phyloP scores from a whole-genome alignment of 164 flowering plant genomes.

The Magnolia kwangsiensis region DNA sequence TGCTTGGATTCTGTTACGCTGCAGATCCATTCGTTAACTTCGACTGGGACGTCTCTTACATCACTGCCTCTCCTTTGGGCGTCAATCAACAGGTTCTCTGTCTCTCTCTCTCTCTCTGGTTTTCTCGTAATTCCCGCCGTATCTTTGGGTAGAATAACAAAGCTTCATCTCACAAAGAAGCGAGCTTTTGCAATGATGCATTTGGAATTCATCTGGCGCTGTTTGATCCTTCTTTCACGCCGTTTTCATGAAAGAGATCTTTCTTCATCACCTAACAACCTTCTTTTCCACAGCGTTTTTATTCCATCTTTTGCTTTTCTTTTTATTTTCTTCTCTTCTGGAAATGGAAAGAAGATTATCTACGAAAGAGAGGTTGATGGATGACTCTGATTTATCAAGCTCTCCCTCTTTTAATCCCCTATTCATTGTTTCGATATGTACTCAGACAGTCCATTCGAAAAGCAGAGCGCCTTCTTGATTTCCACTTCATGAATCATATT shows the following conservation, averaged over 20 bases:
- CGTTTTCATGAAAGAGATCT: background rate
- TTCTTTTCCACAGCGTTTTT: background rate
- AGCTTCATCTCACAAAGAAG: background rate
- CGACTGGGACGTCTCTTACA: slow-evolving; percentile 56
- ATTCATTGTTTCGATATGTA: no score
- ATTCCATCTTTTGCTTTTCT: background rate
- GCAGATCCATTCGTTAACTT: slow-evolving; percentile 50
- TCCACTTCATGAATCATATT: no score
- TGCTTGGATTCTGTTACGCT: slow-evolving; percentile 29
- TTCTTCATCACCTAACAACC: background rate
- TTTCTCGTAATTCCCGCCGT: background rate
- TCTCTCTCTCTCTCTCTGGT: background rate
- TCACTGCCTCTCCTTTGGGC: slow-evolving; percentile 69
- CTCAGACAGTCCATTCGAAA: no score
- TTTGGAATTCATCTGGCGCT: background rate
- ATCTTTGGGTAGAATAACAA: background rate
- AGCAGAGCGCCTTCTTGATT: no score
- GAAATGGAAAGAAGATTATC: background rate
- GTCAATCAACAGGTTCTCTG: slow-evolving; percentile 64
- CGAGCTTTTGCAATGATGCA: background rate
- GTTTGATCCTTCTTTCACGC: no score
- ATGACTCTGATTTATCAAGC: no score
- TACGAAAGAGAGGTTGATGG: no score
- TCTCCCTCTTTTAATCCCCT: no score
- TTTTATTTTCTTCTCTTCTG: background rate